These are phyloP conservation scores for Sarcodon aspratus DNA, from an alignment of 768 basidiomycete genomes.

Conservation along the genomic window DNA sequence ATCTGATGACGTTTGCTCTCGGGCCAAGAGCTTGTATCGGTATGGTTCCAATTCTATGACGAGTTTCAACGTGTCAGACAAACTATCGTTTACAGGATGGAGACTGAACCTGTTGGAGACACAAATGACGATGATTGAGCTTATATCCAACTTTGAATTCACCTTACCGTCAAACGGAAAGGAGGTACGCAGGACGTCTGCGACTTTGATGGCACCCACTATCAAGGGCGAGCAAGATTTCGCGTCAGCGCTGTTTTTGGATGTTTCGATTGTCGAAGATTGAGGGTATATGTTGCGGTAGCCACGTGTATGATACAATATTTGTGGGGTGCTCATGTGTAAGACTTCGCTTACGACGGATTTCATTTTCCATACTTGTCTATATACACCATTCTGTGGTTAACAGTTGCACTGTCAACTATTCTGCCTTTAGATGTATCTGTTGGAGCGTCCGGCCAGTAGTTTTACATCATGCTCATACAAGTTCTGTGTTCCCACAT, in stretches of 20 bases:
- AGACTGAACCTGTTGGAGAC: constrained; percentile 27
- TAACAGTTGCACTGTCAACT: too few relatives aligned
- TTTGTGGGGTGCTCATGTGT: too few relatives aligned
- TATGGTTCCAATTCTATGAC: not conserved
- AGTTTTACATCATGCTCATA: too few relatives aligned
- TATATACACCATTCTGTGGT: too few relatives aligned
- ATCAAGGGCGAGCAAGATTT: constrained; percentile 16
- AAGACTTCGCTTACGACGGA: too few relatives aligned
- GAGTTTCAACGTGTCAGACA: not conserved
- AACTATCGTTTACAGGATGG: not conserved
- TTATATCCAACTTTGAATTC: constrained; percentile 38
- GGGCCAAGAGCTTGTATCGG: not conserved
- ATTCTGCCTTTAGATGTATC: too few relatives aligned
- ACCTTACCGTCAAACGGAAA: constrained; percentile 33
- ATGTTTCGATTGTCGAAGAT: not conserved
- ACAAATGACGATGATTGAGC: constrained; percentile 47
- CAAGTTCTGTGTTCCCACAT: too few relatives aligned
- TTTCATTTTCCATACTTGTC: too few relatives aligned
- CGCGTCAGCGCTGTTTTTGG: not conserved
- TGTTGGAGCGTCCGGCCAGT: too few relatives aligned
- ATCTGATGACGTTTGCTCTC: not conserved
- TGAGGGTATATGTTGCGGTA: too few relatives aligned
- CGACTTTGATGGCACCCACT: constrained; percentile 22
- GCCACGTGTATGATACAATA: too few relatives aligned
- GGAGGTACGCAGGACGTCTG: constrained; percentile 17